Conservation (phyloP, 179 eudicot species). For the Silene vulgaris region DNA sequence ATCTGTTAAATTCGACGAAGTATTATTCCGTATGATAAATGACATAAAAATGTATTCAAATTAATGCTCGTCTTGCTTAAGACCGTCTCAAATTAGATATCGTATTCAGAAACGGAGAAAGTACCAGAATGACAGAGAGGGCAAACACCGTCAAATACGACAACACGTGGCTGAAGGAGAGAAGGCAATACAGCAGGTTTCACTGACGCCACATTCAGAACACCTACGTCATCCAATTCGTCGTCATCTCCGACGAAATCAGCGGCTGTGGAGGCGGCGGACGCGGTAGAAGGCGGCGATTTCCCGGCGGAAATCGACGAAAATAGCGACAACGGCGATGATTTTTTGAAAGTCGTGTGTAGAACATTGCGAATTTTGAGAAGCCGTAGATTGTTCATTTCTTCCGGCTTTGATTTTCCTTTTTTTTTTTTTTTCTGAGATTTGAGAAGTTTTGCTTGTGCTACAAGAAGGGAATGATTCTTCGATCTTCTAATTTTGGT, state of each 20-base stretch:
- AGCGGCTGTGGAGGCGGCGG: conserved; percentile 16
- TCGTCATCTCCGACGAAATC: conserved; percentile 21
- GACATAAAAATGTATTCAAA: no score
- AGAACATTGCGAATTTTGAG: conserved; percentile 14
- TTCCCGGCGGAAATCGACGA: conserved; percentile 2
- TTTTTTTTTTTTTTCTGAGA: background rate
- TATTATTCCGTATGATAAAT: no score
- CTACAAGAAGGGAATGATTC: background rate
- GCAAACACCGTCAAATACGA: conserved; percentile 82
- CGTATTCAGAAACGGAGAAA: background rate
- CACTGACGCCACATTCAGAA: background rate
- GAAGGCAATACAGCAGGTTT: conserved; percentile 23
- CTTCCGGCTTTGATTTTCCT: background rate
- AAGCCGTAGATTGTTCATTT: conserved; percentile 3
- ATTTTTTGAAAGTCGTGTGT: background rate
- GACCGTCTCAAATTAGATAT: no score
- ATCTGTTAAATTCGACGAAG: no score
- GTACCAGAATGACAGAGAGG: conserved; percentile 81
- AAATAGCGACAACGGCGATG: conserved; percentile 3
- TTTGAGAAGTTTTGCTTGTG: background rate
- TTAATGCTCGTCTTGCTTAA: no score
- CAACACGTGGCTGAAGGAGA: conserved; percentile 65
- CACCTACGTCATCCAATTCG: conserved; percentile 13
- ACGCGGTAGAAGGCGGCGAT: conserved; percentile 7
- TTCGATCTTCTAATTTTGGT: background rate